Conservation (phyloP, 345 rosid genomes). For the Arabis alpina region DNA sequence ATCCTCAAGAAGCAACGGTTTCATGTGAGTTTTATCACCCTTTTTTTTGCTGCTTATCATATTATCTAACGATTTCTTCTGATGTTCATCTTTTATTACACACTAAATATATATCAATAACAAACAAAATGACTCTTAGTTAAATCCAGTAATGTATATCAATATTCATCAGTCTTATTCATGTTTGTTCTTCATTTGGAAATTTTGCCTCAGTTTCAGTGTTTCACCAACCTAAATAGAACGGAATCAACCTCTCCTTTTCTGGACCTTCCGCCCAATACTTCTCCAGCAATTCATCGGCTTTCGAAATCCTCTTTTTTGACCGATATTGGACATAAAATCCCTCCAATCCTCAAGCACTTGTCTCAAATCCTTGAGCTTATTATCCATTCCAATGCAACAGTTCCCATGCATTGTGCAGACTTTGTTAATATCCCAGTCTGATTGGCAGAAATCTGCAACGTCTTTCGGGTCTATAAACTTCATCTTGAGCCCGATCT, state of each 20-base stretch:
- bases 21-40: no score
- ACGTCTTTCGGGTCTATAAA: conserved; percentile 59
- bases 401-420: conserved; percentile 91
- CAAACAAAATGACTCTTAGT: no score
- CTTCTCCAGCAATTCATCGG: conserved; percentile 33
- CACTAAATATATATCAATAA: no score
- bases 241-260: conserved; percentile 8
- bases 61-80: no score
- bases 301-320: conserved; percentile 6
- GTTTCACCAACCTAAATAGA: no score
- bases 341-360: conserved; percentile 64
- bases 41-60: no score
- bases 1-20: no score
- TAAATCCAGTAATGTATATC: no score
- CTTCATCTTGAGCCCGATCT: conserved; percentile 50
- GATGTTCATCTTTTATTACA: no score
- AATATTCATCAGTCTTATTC: no score
- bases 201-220: no score
- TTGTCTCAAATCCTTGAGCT: conserved; percentile 56
- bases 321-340: conserved; percentile 19
- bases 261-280: not conserved
- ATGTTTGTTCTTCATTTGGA: no score
- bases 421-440: conserved; percentile 52
- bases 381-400: conserved; percentile 56
- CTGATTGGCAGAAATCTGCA: conserved; percentile 66